Base-by-base conservation (phyloP, 225 moss, liverwort and hornwort species). In the Takakia lepidozioides region DNA sequence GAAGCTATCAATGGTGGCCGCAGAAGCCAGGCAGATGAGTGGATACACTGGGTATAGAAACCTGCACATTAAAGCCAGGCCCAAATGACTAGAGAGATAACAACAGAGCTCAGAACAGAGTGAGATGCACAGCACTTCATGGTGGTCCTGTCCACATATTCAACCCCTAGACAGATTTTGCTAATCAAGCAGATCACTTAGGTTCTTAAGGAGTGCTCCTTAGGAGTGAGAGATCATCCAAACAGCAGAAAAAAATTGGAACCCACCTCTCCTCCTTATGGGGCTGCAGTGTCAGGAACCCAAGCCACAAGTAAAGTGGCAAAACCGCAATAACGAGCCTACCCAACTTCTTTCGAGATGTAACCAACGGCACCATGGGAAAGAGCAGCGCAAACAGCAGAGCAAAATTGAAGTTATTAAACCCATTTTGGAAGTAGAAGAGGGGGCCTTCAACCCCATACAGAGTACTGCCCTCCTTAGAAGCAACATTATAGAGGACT, bases 1-100 rank as follows among this genome's bases (percentile, higher is more conserved):
- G 47, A 98, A 80, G 23, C 70, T 72, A 58, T 87, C 98, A 36
- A 91, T 66, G 18, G 70, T 70, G 26, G 87, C 87, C 51, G 87
- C 98, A 55, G 98, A 80, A 48, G 78, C 87, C 56, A 98, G 80
- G 67, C 98, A 98, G 54, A 98, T 86, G 43, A 98, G 80, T 15
- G 98, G 91, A 64, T 98, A 98, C 15, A 98, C 70, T 46, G 91
- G 98, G 52, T 98, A 91, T 58, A 98, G 59, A 77, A 98, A 98
- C 67, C 95, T 98, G 79, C 61, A 71, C 32, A 32, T 32, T n/a
- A n/a, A n/a, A n/a, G n/a, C n/a, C n/a, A n/a, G n/a, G n/a, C n/a
- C n/a, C n/a, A n/a, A n/a, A n/a, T n/a, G n/a, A n/a, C n/a, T n/a
- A n/a, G n/a, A n/a, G n/a, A n/a, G n/a, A n/a, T n/a, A n/a, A n/a